A percentile compares a stretch with the other conserved stretches of the same genome.
Conservation (phyloP, 2,329 filamentous ascomycete genomes). For the Claviceps monticola region DNA sequence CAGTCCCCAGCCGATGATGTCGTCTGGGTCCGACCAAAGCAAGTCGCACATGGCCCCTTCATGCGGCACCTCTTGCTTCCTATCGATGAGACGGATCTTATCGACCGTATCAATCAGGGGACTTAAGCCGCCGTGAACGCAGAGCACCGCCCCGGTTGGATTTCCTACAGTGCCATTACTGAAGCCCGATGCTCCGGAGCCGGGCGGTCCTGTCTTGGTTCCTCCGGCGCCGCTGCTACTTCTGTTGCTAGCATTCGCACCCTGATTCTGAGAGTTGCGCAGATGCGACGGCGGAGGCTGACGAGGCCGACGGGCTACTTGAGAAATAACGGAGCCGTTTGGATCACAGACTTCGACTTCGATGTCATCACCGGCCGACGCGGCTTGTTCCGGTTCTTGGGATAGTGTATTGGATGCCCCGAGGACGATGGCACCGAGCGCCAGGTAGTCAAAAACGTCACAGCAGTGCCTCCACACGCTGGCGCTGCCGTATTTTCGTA, state of each 20-base stretch:
- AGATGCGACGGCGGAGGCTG: constrained; percentile 5
- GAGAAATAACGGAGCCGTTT: constrained; percentile 63
- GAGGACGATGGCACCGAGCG: constrained; percentile 78
- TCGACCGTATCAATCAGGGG: constrained; percentile 88
- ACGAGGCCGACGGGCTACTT: constrained; percentile 42
- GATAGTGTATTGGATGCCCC: constrained; percentile 60
- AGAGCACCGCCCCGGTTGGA: constrained; percentile 72
- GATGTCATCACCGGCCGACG: constrained; percentile 50
- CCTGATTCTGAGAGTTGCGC: constrained; percentile 7
- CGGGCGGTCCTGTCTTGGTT: constrained; percentile 51
- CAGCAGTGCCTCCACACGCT: constrained; percentile 97
- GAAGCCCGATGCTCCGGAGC: constrained; percentile 62
- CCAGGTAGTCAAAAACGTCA: constrained; percentile 94
- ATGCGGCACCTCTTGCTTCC: constrained; percentile 96
- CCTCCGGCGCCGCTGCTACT: constrained; percentile 9
- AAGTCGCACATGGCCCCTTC: constrained; percentile 98
- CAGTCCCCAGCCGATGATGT: constrained; percentile 93
- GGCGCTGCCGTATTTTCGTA: constrained; percentile 89
- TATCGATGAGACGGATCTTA: constrained; percentile 86
- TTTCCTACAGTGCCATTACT: constrained; percentile 51
- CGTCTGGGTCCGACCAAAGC: constrained; percentile 94
- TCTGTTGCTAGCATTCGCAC: constrained; percentile 9
- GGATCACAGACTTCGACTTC: constrained; percentile 92
- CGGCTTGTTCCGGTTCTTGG: constrained; percentile 27
- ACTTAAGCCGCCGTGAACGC: constrained; percentile 86